Percentiles rank a stretch among this genome's conserved stretches.
Evolutionary conservation across 352 stramenopile species (phyloP).

Genomic region (Phytophthora rubi): DNA sequence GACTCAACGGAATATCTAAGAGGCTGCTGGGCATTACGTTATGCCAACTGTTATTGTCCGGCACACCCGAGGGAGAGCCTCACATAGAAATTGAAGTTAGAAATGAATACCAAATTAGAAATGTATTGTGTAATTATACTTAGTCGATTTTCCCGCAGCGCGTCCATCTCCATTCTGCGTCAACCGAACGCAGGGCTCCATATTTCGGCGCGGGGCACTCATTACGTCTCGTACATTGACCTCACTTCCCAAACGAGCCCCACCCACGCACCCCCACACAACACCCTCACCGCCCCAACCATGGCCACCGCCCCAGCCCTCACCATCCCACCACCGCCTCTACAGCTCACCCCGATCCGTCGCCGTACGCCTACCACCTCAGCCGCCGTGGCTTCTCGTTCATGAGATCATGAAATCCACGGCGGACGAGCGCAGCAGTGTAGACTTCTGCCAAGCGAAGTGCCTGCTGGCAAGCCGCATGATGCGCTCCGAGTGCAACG

Average conservation of each 20-base stretch:
- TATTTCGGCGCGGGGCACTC: neutral
- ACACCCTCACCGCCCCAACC: neutral
- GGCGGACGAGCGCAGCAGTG: neutral
- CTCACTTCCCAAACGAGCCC: neutral
- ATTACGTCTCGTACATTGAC: neutral
- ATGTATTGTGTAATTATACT: neutral
- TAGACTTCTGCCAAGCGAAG: no score
- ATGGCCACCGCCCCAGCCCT: neutral
- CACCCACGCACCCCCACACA: neutral
- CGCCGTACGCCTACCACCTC: neutral
- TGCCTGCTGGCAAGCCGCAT: no score
- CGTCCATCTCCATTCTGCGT: neutral
- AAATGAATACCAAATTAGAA: neutral
- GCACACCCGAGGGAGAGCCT: neutral
- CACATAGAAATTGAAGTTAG: neutral
- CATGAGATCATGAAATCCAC: neutral
- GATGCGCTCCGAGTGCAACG: no score
- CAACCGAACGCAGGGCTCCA: neutral
- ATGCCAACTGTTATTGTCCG: no score
- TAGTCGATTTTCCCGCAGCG: no score
- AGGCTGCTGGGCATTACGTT: no score
- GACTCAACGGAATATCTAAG: no score
- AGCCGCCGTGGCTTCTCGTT: neutral
- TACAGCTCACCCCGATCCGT: neutral
- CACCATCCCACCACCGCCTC: neutral